These are phyloP conservation scores for Yamadazyma aaseri DNA, from an alignment of 1,139 yeast genomes.

Conservation along the genomic window DNA sequence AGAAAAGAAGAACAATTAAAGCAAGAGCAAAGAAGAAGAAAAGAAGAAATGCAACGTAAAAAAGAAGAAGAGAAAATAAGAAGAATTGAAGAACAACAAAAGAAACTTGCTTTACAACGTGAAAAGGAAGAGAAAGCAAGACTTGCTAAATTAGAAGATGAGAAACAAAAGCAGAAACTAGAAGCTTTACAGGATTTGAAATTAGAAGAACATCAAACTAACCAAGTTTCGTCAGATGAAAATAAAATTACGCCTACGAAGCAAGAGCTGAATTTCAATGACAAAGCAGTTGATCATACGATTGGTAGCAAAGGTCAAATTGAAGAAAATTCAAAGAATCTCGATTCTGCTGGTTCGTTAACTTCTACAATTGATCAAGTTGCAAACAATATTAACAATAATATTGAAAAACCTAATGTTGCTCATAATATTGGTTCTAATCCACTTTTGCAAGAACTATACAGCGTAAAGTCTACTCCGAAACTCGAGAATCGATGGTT, in stretches of 20 bases:
- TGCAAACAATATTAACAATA: no score
- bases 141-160: constrained; percentile 17
- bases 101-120: constrained; percentile 46
- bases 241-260: no score
- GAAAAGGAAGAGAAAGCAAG: constrained; percentile 53
- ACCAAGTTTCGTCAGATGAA: no score
- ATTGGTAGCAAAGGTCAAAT: not conserved
- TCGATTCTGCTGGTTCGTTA: no score
- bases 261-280: constrained; percentile 24
- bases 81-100: constrained; percentile 40
- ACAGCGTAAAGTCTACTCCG: constrained; percentile 14
- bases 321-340: no score
- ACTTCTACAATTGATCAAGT: not conserved
- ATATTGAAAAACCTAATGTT: not conserved
- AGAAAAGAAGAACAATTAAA: constrained; percentile 38
- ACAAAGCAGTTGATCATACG: not conserved
- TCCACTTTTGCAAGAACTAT: constrained; percentile 11
- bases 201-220: no score
- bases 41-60: constrained; percentile 49
- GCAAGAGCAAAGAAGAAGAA: constrained; percentile 42
- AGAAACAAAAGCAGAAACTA: constrained; percentile 60
- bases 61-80: constrained; percentile 56
- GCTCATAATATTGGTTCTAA: constrained; percentile 3
- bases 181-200: no score
- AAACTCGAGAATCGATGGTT: constrained; percentile 12